Base-by-base conservation (phyloP, 2,329 filamentous ascomycete genomes). In the Aciculosporium take region DNA sequence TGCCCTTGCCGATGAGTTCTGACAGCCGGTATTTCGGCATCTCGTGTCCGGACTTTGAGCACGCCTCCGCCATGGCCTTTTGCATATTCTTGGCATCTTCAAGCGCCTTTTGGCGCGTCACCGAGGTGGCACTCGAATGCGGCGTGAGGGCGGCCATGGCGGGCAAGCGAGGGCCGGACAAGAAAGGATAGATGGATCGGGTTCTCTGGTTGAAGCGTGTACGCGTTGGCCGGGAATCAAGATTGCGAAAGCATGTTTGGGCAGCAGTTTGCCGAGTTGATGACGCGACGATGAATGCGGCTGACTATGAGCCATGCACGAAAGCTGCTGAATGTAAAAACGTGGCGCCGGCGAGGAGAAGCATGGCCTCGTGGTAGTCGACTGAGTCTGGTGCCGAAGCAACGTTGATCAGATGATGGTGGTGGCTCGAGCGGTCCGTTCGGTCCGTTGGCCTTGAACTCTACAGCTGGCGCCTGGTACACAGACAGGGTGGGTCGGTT, bases 1-100 rank as follows among this genome's bases (percentile, higher is more conserved):
- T 77, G 33, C 81, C 81, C 55, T 85, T 85, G 42, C 81, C 81
- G 49, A 84, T 84, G 42, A 85, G 66, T 57, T 85, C 81, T 10
- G 72, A 67, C 28, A 86, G 74, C n/a, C 71, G 69, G 49, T 84
- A 85, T 12, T 69, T 70, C 1, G 81, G 81, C 4, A 72, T 65
- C 21, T 75, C 69, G 44, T 76, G 74, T 30, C 74, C 74, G 25
- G 66, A 62, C 43, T 74, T 74, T 42, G 67, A 66, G 48, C 76
- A 79, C 45, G 75, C 67, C 48, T 82, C 77, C 37, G 72, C 63
- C 23, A 84, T 76, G 2, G 71, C 61, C 36, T 68, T 65, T 57
- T 82, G 76, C 77, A 83, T 82, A 50, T 80, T 76, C 49, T 71
- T 71, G 25, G 81, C 81, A 69, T 84, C 80, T 55, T 83, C 72